Conservation (phyloP, 2,329 filamentous ascomycete species). For the Xylariaceae sp. region DNA sequence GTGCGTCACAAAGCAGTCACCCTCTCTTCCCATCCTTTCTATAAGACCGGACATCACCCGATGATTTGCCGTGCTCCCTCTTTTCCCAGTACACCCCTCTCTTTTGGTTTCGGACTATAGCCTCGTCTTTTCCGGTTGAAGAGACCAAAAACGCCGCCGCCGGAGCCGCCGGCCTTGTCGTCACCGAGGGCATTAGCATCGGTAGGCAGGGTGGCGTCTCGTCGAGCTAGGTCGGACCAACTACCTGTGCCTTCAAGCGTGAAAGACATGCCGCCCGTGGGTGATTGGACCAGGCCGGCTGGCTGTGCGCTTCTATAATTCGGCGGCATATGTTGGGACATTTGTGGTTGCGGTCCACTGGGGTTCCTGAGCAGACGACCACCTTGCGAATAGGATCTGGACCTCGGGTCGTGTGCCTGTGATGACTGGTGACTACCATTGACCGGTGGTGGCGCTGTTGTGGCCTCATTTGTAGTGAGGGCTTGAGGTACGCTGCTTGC, state of each 20-base stretch:
- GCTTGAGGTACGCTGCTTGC: constrained; percentile 48
- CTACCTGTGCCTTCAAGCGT: constrained; percentile 87
- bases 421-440: constrained; percentile 34
- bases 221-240: constrained; percentile 89
- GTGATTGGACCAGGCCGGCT: constrained; percentile 71
- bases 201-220: constrained; percentile 75
- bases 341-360: constrained; percentile 27
- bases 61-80: constrained; percentile 88
- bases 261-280: constrained; percentile 86
- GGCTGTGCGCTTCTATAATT: constrained; percentile 55
- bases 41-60: constrained; percentile 45
- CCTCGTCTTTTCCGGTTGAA: constrained; percentile 89
- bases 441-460: constrained; percentile 43
- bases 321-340: constrained; percentile 45
- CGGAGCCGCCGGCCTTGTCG: constrained; percentile 61
- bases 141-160: constrained; percentile 89
- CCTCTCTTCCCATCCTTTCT: constrained; percentile 6
- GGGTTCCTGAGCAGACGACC: constrained; percentile 16
- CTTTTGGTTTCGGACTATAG: constrained; percentile 91
- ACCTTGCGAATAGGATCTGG: constrained; percentile 16
- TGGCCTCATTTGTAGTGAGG: constrained; percentile 58
- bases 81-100: constrained; percentile 91
- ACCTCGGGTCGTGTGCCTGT: constrained; percentile 19
- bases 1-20: constrained; percentile 28
- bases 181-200: constrained; percentile 65